Conservation (phyloP, 2,329 filamentous ascomycete genomes). For the Stylonectria norvegica region DNA sequence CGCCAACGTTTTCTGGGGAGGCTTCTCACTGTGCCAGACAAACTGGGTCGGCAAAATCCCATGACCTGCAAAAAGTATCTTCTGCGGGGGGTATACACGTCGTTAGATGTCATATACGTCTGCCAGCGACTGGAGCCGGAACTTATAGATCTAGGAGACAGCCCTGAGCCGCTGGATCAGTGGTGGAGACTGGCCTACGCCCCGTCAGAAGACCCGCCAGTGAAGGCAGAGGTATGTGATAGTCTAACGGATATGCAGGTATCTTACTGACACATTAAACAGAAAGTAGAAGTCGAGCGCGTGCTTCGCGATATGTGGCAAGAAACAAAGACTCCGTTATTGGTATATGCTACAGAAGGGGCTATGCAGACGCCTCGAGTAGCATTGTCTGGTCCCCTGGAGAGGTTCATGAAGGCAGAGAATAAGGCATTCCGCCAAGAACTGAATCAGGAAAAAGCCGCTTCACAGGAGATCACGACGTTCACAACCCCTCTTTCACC, state of each 20-base stretch:
- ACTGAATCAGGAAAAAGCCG: conserved; percentile 37
- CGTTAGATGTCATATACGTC: conserved; percentile 47
- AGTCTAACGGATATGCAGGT: neutral
- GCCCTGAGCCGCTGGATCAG: conserved; percentile 39
- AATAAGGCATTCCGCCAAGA: conserved; percentile 52
- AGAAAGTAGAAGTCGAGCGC: conserved; percentile 48
- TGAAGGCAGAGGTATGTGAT: conserved; percentile 46
- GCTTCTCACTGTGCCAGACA: conserved; percentile 39
- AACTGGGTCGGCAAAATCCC: conserved; percentile 34
- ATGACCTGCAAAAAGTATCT: conserved; percentile 45
- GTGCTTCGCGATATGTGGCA: conserved; percentile 46
- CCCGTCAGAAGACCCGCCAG: conserved; percentile 37
- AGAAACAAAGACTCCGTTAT: conserved; percentile 45
- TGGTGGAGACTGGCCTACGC: conserved; percentile 55
- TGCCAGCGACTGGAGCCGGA: conserved; percentile 43
- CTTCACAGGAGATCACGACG: conserved; percentile 15
- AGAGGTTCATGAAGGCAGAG: conserved; percentile 49
- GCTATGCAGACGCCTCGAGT: conserved; percentile 16
- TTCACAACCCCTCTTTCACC: conserved; percentile 42
- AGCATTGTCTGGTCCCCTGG: conserved; percentile 38
- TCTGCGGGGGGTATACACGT: conserved; percentile 50
- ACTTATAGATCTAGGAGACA: conserved; percentile 41
- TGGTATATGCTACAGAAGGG: conserved; percentile 53
- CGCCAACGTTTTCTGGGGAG: conserved; percentile 37
- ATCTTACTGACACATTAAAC: neutral